Evolutionary conservation across 192 early-diverging fungal species (phyloP).

Genomic region (Phlyctochytrium arcticum): DNA sequence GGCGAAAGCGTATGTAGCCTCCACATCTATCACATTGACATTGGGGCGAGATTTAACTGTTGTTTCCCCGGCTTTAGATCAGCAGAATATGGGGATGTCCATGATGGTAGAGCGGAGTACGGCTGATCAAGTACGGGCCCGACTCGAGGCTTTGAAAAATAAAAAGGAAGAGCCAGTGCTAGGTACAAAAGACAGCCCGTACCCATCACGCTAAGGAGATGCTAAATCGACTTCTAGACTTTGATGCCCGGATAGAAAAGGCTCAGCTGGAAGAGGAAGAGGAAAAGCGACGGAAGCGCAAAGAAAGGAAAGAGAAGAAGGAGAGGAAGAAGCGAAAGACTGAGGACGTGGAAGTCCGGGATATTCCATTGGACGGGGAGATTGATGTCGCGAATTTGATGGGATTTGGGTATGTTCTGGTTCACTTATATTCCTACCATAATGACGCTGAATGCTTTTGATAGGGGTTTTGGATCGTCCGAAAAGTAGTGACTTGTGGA

Average conservation of each 20-base stretch:
- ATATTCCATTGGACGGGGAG: slow-evolving; percentile 41
- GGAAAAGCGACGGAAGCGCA: slow-evolving; percentile 49
- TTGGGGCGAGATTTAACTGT: too few species aligned
- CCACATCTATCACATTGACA: too few species aligned
- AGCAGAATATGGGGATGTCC: slow-evolving; percentile 71
- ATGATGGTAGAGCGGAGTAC: slow-evolving; percentile 80
- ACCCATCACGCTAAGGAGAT: not conserved
- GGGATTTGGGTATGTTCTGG: slow-evolving; percentile 57
- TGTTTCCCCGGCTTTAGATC: slow-evolving; percentile 55
- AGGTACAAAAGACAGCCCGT: slow-evolving; percentile 32
- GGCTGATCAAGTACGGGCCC: slow-evolving; percentile 68
- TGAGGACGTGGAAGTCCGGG: slow-evolving; percentile 28
- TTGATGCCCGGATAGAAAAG: slow-evolving; percentile 64
- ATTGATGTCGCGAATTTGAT: slow-evolving; percentile 72
- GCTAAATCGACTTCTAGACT: slow-evolving; percentile 38
- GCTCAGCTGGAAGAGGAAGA: slow-evolving; percentile 67
- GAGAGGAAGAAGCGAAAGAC: slow-evolving; percentile 46
- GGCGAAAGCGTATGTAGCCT: slow-evolving; percentile 76
- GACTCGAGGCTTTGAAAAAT: slow-evolving; percentile 65
- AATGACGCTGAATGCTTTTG: too few species aligned
- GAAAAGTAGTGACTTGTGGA: too few species aligned
- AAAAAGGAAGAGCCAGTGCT: slow-evolving; percentile 58
- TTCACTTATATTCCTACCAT: too few species aligned
- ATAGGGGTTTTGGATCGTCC: too few species aligned
- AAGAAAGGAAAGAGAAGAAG: slow-evolving; percentile 46